These are phyloP conservation scores for Magnolia kwangsiensis DNA, from an alignment of 164 flowering plant genomes.

Conservation along the genomic window DNA sequence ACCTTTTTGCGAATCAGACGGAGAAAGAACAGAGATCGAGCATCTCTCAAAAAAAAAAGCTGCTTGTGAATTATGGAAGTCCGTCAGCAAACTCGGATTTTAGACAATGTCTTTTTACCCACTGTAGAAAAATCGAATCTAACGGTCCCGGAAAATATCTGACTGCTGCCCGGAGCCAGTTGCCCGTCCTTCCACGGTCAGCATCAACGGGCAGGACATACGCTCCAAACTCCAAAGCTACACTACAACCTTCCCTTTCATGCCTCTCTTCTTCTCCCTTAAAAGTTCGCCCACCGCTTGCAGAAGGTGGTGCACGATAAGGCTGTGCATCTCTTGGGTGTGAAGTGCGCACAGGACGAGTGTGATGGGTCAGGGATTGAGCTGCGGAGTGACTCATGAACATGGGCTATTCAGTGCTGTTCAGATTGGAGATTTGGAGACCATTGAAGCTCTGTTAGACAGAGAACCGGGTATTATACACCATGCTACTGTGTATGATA, in stretches of 20 bases:
- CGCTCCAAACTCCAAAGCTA: not conserved
- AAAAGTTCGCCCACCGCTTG: slow-evolving; percentile 16
- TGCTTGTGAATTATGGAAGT: not conserved
- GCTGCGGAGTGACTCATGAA: slow-evolving; percentile 45
- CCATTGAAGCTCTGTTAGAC: slow-evolving; percentile 32
- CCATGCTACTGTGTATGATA: slow-evolving; percentile 26
- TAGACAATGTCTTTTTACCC: not conserved
- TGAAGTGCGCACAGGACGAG: not conserved
- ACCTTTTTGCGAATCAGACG: not conserved
- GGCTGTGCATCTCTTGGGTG: slow-evolving; percentile 11
- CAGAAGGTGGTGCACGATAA: slow-evolving; percentile 29
- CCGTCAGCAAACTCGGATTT: not conserved
- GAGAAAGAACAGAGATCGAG: not conserved
- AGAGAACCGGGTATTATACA: slow-evolving; percentile 38
- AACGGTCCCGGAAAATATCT: not conserved
- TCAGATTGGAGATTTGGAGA: slow-evolving; percentile 46
- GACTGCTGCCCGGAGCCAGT: not conserved
- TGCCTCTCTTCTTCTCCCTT: not conserved
- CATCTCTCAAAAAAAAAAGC: not conserved
- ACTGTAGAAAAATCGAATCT: not conserved
- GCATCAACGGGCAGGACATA: not conserved
- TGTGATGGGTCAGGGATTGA: slow-evolving; percentile 19
- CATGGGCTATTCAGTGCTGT: slow-evolving; percentile 57
- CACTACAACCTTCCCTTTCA: not conserved
- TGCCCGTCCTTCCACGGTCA: not conserved